Base-by-base conservation (phyloP, 352 stramenopile species). In the Hyaloperonospora brassicae region DNA sequence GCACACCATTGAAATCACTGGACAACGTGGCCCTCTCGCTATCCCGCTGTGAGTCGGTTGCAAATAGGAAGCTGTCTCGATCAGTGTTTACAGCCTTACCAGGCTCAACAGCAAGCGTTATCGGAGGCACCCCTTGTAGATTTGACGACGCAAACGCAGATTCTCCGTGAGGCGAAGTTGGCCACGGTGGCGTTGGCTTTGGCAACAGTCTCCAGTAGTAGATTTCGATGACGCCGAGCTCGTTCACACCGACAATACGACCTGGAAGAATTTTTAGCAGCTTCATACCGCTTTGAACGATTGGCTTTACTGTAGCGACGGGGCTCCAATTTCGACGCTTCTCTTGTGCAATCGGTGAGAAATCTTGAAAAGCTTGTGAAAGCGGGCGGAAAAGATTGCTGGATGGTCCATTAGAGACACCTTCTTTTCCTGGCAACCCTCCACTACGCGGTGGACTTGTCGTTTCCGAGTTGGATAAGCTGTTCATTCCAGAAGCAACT, bases 201-300 rank as follows among this genome's bases (percentile, higher is more conserved):
- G 82, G 69, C 12, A 77, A 13, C 3, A 95, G 55, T 39, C 86
- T 93, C 82, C 84, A 95, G 51, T 88, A 76, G 67, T 89, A 87
- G 3, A 93, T 45, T 49, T 95, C 84, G n/a, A 95, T 75, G 14
- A 92, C 83, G 1, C 84, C 84, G 3, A 93, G 64, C 22, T 91
- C 80, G 51, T 92, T 93, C 23, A 95, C 69, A 21, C 73, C 88
- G 21, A 95, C 51, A 14, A 95, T 66, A 9, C 80, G 79, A 50
- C 93, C 84, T 0, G 79, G 68, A 1, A 89, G 68, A 40, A 92
- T 82, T 59, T 89, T 84, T 24, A 91, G 63, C 62, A 84, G 48
- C 14, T 75, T 56, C 23, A 91, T 80, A 1, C 66, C 54, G 38
- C 71, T 85, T 35, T 68, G 57, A 0, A 72, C 80, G 5, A 92